Conservation (phyloP, 2,329 filamentous ascomycete species). For the Cyanodermella asteris region DNA sequence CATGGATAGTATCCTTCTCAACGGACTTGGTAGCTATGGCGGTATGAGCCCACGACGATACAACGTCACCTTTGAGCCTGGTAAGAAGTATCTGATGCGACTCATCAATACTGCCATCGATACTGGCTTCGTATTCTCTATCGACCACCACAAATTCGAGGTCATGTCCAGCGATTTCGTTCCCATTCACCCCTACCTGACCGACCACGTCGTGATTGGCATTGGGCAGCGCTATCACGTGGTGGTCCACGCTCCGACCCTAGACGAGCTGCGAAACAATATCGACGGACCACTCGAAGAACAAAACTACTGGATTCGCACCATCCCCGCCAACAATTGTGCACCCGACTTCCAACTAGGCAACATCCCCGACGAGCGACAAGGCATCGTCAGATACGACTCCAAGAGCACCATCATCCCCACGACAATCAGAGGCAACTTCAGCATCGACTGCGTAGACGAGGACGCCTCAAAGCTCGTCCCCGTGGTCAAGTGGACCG, state of each 20-base stretch:
- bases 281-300: conserved; percentile 12
- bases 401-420: conserved; percentile 9
- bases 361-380: conserved; percentile 2
- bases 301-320: conserved; percentile 6
- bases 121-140: conserved; percentile 11
- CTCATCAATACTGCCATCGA: conserved; percentile 13
- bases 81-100: conserved; percentile 6
- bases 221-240: conserved; percentile 14
- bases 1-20: conserved; percentile 2
- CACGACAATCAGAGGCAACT: conserved; percentile 3
- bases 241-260: conserved; percentile 11
- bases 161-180: conserved; percentile 13
- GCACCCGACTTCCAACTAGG: no score
- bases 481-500: conserved; percentile 12
- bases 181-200: conserved; percentile 10
- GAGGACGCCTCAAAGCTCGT: conserved; percentile 10
- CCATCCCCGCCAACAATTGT: conserved; percentile 2
- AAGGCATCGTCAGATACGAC: conserved; percentile 11
- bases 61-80: conserved; percentile 3
- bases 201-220: conserved; percentile 4
- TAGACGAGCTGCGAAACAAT: conserved; percentile 4
- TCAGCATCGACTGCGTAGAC: conserved; percentile 9
- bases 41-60: conserved; percentile 1
- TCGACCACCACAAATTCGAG: conserved; percentile 12
- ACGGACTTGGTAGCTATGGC: conserved; percentile 2